Evolutionary conservation across 768 basidiomycete genomes (phyloP), one percentile per base, ranked within the genome.

Genomic region (Phaffia australis): DNA sequence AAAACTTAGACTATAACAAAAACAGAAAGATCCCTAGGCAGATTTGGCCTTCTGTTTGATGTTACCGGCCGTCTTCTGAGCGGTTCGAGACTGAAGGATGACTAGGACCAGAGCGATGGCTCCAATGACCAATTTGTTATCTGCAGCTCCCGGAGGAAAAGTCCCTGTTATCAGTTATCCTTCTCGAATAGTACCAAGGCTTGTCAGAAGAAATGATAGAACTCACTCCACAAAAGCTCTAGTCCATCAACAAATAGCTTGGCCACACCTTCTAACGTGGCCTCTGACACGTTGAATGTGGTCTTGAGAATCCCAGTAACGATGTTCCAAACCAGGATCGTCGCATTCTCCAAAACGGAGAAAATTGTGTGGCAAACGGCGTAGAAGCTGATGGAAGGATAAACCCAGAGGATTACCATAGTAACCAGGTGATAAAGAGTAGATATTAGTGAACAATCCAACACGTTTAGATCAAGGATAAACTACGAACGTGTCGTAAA

Each of bases 41-140:
- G 35, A 4, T 42, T 42, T 42, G 6, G 35, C 35, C 35, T 42
- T 42, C 11, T 42, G 35, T 11, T 42, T 42, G 35, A 42, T 42
- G 11, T 42, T 42, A 42, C 35, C 35, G 35, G 35, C 35, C 11
- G 35, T 42, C 35, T 42, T 42, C 11, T 42, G 35, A 42, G 35
- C 35, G 11, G 35, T 42, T 42, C 35, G 35, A 42, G 35, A 42
- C 11, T 42, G 35, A 42, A 42, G 35, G 55, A 64, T 56, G 1
- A 56, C 55, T 16, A 48, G 19, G 11, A n/a, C 63, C 16, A 64
- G 52, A 23, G 35, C 6, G 23, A 56, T n/a, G 15, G 48, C 9
- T 23, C 63, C 63, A 23, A 64, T 35, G 55, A 64, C 19, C 46
- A 64, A 47, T 25, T 64, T 64, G 63, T 64, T 64, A 42, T 64